phyloP scores from a whole-genome alignment of 257 asterid species.

The Plectranthus barbatus region DNA sequence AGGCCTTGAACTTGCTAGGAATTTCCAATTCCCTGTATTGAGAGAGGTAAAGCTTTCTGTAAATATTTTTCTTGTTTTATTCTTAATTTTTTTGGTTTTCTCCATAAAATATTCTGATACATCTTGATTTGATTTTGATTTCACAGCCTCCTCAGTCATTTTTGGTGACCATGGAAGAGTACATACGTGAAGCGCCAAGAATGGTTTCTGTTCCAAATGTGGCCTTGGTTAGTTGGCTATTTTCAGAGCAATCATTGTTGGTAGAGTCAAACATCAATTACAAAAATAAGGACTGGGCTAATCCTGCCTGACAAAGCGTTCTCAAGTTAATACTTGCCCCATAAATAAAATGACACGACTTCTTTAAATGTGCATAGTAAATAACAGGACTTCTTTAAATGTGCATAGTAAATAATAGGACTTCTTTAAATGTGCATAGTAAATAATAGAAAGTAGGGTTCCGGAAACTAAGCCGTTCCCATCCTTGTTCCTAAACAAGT shows the following conservation, averaged over 20 bases:
- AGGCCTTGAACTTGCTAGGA: constrained; percentile 95
- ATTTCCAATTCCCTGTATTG: constrained; percentile 89
- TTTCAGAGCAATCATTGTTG: not conserved
- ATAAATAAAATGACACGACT: not conserved
- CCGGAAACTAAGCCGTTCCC: not conserved
- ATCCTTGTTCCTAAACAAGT: not conserved
- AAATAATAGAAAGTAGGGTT: too few relatives aligned
- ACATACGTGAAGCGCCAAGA: constrained; percentile 59
- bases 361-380: not conserved
- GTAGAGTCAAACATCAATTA: not conserved
- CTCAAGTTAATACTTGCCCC: not conserved
- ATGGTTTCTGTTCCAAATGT: constrained; percentile 45
- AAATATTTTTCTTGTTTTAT: not conserved
- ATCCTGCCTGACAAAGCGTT: not conserved
- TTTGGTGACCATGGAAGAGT: constrained; percentile 63
- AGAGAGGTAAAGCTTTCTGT: constrained; percentile 61
- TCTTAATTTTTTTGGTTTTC: constrained; percentile 2
- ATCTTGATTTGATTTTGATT: constrained; percentile 13
- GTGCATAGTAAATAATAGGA: not conserved
- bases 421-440: not conserved
- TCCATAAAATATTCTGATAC: not conserved
- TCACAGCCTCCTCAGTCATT: constrained; percentile 59
- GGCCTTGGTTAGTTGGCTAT: constrained; percentile 38
- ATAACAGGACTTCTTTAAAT: not conserved
- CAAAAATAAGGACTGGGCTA: not conserved